Evolutionary conservation across 1,139 yeast species (phyloP).

Genomic region (Hemisphaericaspora xylanilytica): DNA sequence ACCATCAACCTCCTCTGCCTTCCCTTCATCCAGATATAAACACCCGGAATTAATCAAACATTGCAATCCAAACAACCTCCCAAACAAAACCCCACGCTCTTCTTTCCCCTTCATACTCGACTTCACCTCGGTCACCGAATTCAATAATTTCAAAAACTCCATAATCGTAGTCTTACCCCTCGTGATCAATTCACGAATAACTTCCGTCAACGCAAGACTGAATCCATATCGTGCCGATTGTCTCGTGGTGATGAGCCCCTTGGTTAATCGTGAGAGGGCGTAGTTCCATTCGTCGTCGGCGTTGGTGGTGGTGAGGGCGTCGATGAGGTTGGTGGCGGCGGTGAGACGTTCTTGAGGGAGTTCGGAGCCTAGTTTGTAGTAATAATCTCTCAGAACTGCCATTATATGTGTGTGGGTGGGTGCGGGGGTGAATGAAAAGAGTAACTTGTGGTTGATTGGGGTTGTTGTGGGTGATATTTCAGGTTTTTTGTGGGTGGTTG

Average conservation of each 20-base stretch:
- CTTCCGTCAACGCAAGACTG: slow-evolving; percentile 83
- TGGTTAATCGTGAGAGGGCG: slow-evolving; percentile 71
- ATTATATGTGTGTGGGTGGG: too few species aligned
- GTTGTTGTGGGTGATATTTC: too few species aligned
- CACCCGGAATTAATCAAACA: slow-evolving; percentile 61
- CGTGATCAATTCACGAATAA: slow-evolving; percentile 49
- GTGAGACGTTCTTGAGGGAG: slow-evolving; percentile 66
- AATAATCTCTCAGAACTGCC: slow-evolving; percentile 70
- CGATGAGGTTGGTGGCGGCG: slow-evolving; percentile 67
- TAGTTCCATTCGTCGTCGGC: slow-evolving; percentile 71
- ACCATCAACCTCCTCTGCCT: too few species aligned
- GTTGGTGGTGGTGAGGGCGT: slow-evolving; percentile 50
- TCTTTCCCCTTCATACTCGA: slow-evolving; percentile 73
- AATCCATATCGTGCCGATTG: slow-evolving; percentile 87
- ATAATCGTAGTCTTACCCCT: slow-evolving; percentile 24
- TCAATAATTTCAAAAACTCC: slow-evolving; percentile 44
- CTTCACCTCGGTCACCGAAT: slow-evolving; percentile 40
- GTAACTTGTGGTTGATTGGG: too few species aligned
- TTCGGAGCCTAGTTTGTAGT: slow-evolving; percentile 77
- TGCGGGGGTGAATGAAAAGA: too few species aligned
- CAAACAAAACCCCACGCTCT: slow-evolving; percentile 77
- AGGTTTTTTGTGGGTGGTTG: too few species aligned
- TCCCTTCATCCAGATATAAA: slow-evolving; percentile 24
- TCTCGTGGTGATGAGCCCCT: slow-evolving; percentile 78
- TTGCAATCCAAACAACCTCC: slow-evolving; percentile 82